Base-by-base conservation (phyloP, 306 rosid genomes). In the Castanea crenata region DNA sequence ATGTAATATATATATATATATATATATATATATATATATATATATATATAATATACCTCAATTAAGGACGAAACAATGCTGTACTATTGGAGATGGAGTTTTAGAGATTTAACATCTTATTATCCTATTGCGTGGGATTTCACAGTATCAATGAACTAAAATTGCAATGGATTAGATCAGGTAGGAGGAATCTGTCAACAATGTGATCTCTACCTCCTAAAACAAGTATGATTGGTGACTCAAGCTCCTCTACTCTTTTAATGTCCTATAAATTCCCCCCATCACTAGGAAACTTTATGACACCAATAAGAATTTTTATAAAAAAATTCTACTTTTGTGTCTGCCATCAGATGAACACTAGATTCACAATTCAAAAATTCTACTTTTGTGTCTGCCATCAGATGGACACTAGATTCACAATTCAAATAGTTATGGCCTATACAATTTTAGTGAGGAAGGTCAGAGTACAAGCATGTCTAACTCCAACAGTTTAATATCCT, bases 361-460 rank as follows among this genome's bases (percentile, higher is more conserved):
- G 23, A 23, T 23, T 23, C 23, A 23, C 23, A 23, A 23, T 23
- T 23, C 23, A 83, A 69, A 56, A 76, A 7, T 8, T 76, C 68
- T 13, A 32, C 46, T 67, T 54, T 57, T 69, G 41, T 83, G 80
- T 85, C 89, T 83, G 81, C 84, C 78, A 83, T 69, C 71, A 77
- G 70, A 46, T 69, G 71, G 78, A 77, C 86, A 79, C 19, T 6
- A 77, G 78, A 87, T 82, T 82, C 85, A 62, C 76, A 72, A 71
- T 27, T 78, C 71, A 73, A 78, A 76, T 81, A 71, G 61, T 73
- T 52, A 80, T 73, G 55, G 69, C 23, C 78, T 79, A n/a, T 69
- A 78, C 51, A 75, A 11, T 70, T 83, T 63, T 62, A 34, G 71
- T 74, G 80, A 84, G 74, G 78, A 74, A 35, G 69, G 73, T 69